These are phyloP conservation scores for Blumeria hordei DNA, from an alignment of 2,329 filamentous ascomycete genomes.

Conservation along the genomic window DNA sequence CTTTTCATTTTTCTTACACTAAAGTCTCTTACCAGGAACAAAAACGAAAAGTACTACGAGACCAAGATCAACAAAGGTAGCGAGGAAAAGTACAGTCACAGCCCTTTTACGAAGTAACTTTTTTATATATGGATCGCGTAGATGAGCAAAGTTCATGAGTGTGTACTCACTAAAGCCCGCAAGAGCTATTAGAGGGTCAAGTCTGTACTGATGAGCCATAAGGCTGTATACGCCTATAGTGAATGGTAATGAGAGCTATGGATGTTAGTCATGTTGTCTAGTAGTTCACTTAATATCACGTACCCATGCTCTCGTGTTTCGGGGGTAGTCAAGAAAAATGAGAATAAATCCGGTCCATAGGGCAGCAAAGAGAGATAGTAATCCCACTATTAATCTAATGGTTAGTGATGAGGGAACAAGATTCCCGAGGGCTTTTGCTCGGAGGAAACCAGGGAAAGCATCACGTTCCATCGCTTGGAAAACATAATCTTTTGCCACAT, in stretches of 20 bases:
- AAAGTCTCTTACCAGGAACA: constrained; percentile 70
- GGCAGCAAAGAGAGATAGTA: constrained; percentile 68
- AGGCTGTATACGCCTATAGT: constrained; percentile 75
- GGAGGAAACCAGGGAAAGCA: constrained; percentile 90
- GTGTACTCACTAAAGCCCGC: constrained; percentile 91
- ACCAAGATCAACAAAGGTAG: constrained; percentile 53
- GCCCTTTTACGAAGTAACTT: constrained; percentile 66
- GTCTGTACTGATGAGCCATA: constrained; percentile 79
- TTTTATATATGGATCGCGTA: constrained; percentile 77
- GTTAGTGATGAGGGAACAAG: constrained; percentile 79
- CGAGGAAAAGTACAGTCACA: constrained; percentile 54
- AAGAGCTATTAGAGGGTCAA: constrained; percentile 76
- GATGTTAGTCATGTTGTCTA: constrained; percentile 1
- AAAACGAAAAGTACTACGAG: constrained; percentile 80
- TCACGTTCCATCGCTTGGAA: constrained; percentile 99
- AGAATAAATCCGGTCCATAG: constrained; percentile 90
- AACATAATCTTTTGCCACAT: constrained; percentile 93
- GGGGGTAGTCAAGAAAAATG: constrained; percentile 64
- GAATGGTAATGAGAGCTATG: constrained; percentile 62
- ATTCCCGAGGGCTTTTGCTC: constrained; percentile 88
- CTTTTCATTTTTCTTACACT: constrained; percentile 7
- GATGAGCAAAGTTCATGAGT: constrained; percentile 69
- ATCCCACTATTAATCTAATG: constrained; percentile 59
- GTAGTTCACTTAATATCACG: constrained; percentile 15
- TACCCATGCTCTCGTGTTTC: constrained; percentile 65